These are phyloP conservation scores for Pseudoperonospora humuli DNA, from an alignment of 352 stramenopile genomes.

Conservation along the genomic window DNA sequence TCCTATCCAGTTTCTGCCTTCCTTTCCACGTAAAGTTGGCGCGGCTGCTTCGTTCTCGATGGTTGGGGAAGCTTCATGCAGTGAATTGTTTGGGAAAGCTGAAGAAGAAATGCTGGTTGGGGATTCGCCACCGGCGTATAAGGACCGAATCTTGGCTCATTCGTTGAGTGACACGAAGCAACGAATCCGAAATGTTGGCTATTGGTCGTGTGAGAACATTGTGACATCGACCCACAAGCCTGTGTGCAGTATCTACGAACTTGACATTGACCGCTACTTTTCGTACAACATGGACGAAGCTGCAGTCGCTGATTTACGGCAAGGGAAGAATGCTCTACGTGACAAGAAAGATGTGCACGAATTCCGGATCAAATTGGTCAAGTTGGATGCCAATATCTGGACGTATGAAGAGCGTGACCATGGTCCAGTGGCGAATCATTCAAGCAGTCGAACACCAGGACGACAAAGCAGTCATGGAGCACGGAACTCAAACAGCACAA, in stretches of 20 bases:
- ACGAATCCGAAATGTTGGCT: conserved; percentile 43
- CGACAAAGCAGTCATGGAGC: conserved; percentile 22
- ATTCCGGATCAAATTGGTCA: conserved; percentile 65
- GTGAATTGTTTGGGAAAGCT: conserved; percentile 41
- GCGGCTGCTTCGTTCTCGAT: conserved; percentile 55
- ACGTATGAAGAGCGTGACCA: conserved; percentile 38
- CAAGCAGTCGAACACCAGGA: conserved; percentile 20
- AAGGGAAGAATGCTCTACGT: conserved; percentile 41
- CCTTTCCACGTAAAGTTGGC: conserved; percentile 59
- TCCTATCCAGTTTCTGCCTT: conserved; percentile 63
- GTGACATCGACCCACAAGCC: conserved; percentile 65
- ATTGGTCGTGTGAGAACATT: conserved; percentile 65
- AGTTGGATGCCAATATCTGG: conserved; percentile 75
- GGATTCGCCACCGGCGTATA: conserved; percentile 46
- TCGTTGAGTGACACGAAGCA: conserved; percentile 58
- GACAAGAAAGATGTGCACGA: conserved; percentile 59
- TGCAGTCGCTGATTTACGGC: conserved; percentile 30
- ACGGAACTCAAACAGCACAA: conserved; percentile 28
- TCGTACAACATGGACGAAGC: conserved; percentile 60
- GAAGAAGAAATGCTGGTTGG: conserved; percentile 25
- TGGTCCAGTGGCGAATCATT: conserved; percentile 20
- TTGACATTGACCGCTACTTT: conserved; percentile 70
- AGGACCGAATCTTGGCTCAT: conserved; percentile 64
- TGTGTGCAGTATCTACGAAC: conserved; percentile 61
- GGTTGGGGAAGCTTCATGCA: conserved; percentile 48